Evolutionary conservation across 768 basidiomycete species (phyloP), one percentile per base, ranked within the genome.

Genomic region (Tylopilus rubrobrunneus): DNA sequence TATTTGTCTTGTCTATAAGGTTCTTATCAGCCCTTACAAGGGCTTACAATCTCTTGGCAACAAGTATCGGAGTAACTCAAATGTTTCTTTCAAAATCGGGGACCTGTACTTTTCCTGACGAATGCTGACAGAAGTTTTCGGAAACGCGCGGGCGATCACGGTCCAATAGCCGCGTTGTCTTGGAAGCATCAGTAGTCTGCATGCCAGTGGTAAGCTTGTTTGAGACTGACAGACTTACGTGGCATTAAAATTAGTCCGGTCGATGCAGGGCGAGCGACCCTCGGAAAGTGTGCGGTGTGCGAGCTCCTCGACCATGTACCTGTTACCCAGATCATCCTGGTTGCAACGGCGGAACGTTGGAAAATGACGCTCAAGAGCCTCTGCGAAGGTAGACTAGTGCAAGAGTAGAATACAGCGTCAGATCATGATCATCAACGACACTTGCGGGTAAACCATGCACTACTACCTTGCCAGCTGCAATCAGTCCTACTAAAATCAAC

Each of bases 151-250:
- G 14, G 86, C 87, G 56, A 92, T 88, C 57, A 78, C 67, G 60
- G 84, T 85, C 89, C 89, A 92, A 63, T 86, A 74, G 31, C 79
- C 78, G 49, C 87, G 75, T 70, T 89, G 89, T 51, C 87, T 87
- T 55, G 42, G 48, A 28, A 15, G 12, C 14, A 44, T 58, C 9
- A 53, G 42, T 48, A 36, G n/a, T 37, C 41, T 48, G 45, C 33
- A 25, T 19, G 19, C 1, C 19, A 19, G n/a, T 29, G 44, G 44
- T 3, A 28, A 7, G 31, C 25, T 15, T 17, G 29, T 10, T 40
- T 9, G 44, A 29, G 19, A 48, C 40, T 33, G 51, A 19, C 21
- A 7, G 28, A 76, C 82, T 68, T 71, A 89, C 87, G 65, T 64
- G 51, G 76, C 74, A 65, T 90, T 80, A 58, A 90, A 78, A 71